phyloP scores from a whole-genome alignment of 441 rosid genomes.

The Pelargonium citronellum region DNA sequence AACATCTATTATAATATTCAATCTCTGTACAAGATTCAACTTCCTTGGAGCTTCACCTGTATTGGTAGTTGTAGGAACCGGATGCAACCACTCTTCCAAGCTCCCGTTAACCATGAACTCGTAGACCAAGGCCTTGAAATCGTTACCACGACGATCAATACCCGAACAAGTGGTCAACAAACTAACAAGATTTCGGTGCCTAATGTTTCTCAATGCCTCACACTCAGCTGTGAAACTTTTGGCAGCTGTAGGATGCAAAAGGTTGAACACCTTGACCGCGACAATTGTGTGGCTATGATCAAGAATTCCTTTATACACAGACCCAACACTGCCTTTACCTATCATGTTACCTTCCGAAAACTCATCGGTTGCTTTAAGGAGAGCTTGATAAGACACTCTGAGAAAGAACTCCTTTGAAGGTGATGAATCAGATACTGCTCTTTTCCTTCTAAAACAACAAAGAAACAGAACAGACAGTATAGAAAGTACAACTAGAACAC shows the following conservation, averaged over 20 bases:
- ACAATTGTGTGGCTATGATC: background rate
- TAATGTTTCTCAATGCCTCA: background rate
- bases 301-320: background rate
- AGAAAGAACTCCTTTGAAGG: background rate
- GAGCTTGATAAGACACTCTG: background rate
- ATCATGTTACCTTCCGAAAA: background rate
- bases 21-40: background rate
- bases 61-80: rapidly evolving
- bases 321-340: constrained; percentile 1
- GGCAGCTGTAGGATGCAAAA: background rate
- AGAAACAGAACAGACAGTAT: background rate
- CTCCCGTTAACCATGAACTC: constrained; percentile 11
- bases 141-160: background rate
- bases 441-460: background rate
- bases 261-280: constrained; percentile 15
- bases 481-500: background rate
- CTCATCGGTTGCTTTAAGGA: constrained; percentile 6
- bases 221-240: constrained; percentile 17
- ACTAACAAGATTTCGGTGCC: constrained; percentile 10
- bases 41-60: background rate
- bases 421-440: background rate
- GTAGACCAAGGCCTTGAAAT: constrained; percentile 16
- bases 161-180: constrained; percentile 13
- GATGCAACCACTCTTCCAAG: background rate
- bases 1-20: background rate